Percentiles rank a stretch among this genome's conserved stretches.
These are phyloP conservation scores for Beauveria pseudobassiana DNA, from an alignment of 2,329 filamentous ascomycete species.

Conservation along the genomic window DNA sequence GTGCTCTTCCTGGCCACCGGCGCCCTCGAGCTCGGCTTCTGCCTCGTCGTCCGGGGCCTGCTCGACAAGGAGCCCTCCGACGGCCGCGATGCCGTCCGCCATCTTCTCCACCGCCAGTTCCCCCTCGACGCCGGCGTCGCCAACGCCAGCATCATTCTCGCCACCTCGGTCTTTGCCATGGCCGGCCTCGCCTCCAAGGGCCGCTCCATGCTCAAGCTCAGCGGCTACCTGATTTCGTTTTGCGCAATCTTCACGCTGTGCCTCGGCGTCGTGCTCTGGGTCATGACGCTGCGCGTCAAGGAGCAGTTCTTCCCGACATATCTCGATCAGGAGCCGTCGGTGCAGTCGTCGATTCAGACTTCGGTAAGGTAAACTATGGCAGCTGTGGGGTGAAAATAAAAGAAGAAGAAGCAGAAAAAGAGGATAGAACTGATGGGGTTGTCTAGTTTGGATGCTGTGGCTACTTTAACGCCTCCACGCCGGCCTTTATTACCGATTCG, in stretches of 20 bases:
- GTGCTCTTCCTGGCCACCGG: constrained; percentile 46
- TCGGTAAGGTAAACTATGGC: constrained; percentile 38
- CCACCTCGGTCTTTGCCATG: constrained; percentile 61
- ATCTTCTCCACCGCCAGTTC: constrained; percentile 46
- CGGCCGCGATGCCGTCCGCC: constrained; percentile 41
- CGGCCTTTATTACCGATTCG: constrained; percentile 62
- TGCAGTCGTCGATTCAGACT: constrained; percentile 64
- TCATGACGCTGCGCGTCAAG: constrained; percentile 63
- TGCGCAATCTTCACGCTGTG: constrained; percentile 57
- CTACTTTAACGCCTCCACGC: constrained; percentile 64
- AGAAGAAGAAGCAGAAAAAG: neutral
- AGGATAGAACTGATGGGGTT: constrained; percentile 10
- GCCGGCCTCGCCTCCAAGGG: constrained; percentile 63
- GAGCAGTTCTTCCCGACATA: constrained; percentile 55
- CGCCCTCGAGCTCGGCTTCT: constrained; percentile 48
- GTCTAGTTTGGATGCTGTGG: constrained; percentile 71
- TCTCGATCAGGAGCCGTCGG: constrained; percentile 43
- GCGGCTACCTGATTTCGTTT: constrained; percentile 56
- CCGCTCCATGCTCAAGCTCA: constrained; percentile 62
- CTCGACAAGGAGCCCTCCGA: constrained; percentile 26
- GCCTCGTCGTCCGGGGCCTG: constrained; percentile 41
- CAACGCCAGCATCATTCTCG: constrained; percentile 65
- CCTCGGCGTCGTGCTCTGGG: constrained; percentile 63
- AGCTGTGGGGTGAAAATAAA: neutral
- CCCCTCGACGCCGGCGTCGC: constrained; percentile 59